Percentiles rank a stretch among this genome's conserved stretches.
Evolutionary conservation across 73 alveolate genomes (phyloP).

Genomic region (Uronychia binucleata): DNA sequence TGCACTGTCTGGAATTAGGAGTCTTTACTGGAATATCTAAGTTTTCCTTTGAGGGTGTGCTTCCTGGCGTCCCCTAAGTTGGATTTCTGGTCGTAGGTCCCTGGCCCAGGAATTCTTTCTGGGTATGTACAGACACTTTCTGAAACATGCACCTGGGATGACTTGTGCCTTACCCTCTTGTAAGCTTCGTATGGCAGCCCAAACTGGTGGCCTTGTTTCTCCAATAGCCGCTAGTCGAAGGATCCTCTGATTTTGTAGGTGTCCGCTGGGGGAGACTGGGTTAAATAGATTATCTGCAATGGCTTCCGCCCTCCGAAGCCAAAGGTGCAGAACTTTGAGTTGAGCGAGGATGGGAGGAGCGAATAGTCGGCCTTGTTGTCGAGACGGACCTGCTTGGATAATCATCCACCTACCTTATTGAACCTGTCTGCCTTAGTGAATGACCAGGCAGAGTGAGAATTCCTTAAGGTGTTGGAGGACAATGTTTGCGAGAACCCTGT

Average conservation of each 20-base stretch:
- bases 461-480: slow-evolving; percentile 56
- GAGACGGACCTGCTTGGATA: background rate
- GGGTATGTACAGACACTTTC: slow-evolving; percentile 11
- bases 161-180: slow-evolving; percentile 40
- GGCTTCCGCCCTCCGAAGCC: slow-evolving; percentile 57
- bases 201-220: slow-evolving; percentile 31
- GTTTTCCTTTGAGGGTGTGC: slow-evolving; percentile 13
- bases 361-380: slow-evolving; percentile 55
- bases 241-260: slow-evolving; percentile 45
- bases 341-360: slow-evolving; percentile 46
- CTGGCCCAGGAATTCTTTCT: slow-evolving; percentile 63
- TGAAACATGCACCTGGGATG: slow-evolving; percentile 9
- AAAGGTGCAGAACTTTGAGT: slow-evolving; percentile 30
- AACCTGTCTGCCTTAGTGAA: slow-evolving; percentile 66
- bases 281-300: slow-evolving; percentile 22
- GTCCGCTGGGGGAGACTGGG: slow-evolving; percentile 60
- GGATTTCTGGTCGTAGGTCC: slow-evolving; percentile 47
- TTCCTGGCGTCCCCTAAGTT: slow-evolving; percentile 43
- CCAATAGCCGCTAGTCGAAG: slow-evolving; percentile 23
- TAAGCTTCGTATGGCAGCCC: slow-evolving; percentile 51
- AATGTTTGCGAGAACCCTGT: slow-evolving; percentile 51
- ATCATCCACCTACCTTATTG: slow-evolving; percentile 5
- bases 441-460: slow-evolving; percentile 63
- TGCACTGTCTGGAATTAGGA: slow-evolving; percentile 34
- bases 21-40: slow-evolving; percentile 7